Base-by-base conservation (phyloP, 306 rosid species). In the Lathyrus tuberosus region DNA sequence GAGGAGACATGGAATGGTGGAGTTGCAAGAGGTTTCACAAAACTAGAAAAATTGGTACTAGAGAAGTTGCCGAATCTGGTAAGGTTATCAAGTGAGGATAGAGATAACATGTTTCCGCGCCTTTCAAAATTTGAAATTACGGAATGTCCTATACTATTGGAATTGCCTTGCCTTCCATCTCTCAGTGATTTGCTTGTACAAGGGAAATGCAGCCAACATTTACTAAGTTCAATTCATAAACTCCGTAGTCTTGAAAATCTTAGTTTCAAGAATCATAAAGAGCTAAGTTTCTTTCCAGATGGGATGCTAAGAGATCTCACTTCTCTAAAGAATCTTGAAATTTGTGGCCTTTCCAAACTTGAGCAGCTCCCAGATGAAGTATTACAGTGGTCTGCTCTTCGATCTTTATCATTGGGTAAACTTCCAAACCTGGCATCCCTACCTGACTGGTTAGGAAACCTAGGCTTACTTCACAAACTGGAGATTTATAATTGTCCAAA, bases 221-320 rank as follows among this genome's bases (percentile, higher is more conserved):
- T 53, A 10, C 30, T 12, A 53, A 20, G 2, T 20, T 53, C 31
- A 53, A 10, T 53, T 53, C 60, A 53, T 53, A 9, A 53, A 53
- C 8, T 10, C 6, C 2, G n/a, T 22, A 53, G 8, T 53, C 60
- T 53, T 26, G 35, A 12, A 11, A 12, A 10, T 8, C 37, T 56
- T 10, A 1, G 4, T 1, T 49, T 49, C 28, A 0, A 4, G 0
- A 5, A 1, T 10, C 10, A 20, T 8, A 1, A 26, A 26, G 62
- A 56, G 17, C 7, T 28, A 11, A 28, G 0, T 3, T 17, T 22
- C 13, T 67, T 75, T 22, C 79, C 67, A 17, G 4, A 57, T 47
- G 74, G 65, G 49, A 78, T 71, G 74, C 15, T 66, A 24, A 33
- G 30, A 33, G 26, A 67, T 18, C 73, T 71, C 8, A 9, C 5